A percentile compares a stretch with the other conserved stretches of the same genome.
Evolutionary conservation across 169 alveolate genomes (phyloP).

Genomic region (Cryptosporidium viatorum): DNA sequence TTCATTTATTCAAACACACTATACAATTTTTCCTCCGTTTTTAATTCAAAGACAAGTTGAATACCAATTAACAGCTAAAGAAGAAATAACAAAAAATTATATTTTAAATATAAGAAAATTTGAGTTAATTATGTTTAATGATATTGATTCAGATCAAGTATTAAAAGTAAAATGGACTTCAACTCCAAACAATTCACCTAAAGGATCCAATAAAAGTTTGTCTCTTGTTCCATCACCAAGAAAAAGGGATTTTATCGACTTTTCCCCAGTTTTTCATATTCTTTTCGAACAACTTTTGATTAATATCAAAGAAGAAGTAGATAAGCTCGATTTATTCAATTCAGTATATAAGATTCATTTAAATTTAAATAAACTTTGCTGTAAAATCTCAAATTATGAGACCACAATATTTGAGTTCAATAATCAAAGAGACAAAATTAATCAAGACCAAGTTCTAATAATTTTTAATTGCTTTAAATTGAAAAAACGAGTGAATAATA

Average conservation of each 20-base stretch:
- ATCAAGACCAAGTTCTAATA: background rate
- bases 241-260: background rate
- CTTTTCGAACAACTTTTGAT: background rate
- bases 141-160: background rate
- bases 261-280: background rate
- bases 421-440: background rate
- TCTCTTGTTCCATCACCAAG: constrained; percentile 1
- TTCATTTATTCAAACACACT: background rate
- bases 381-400: background rate
- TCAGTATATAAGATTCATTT: background rate
- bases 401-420: background rate
- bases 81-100: background rate
- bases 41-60: background rate
- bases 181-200: background rate
- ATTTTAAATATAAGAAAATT: background rate
- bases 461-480: background rate
- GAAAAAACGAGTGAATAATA: background rate
- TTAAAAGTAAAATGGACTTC: background rate
- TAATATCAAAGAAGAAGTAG: background rate
- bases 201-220: background rate
- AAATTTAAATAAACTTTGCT: background rate
- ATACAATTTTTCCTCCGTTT: background rate
- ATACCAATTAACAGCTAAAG: background rate
- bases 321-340: background rate
- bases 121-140: background rate